These are phyloP conservation scores for Macrocystidia cucumis DNA, from an alignment of 1,284 basidiomycete species.

Conservation along the genomic window DNA sequence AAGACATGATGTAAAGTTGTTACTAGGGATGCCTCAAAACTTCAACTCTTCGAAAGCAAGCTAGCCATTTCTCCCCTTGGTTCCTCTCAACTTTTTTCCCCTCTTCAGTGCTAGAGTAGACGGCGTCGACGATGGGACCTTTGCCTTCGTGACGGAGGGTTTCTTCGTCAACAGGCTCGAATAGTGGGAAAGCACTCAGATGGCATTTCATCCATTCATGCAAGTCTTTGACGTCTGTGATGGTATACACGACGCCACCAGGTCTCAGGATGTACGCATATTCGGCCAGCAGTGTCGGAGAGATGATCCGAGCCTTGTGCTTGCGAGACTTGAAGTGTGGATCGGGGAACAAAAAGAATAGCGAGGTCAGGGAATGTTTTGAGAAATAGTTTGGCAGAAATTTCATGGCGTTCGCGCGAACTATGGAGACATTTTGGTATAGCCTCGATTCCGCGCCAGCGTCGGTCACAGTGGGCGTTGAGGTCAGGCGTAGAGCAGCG, in stretches of 20 bases:
- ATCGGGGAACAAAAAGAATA: conserved; percentile 99
- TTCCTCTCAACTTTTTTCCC: conserved; percentile 96
- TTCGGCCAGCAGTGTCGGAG: conserved; percentile 87
- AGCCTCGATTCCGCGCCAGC: conserved; percentile 21
- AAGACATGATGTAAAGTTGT: conserved; percentile 19
- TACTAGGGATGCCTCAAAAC: conserved; percentile 11
- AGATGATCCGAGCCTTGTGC: conserved; percentile 98
- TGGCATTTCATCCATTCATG: conserved; percentile 96
- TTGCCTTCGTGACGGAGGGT: conserved; percentile 66
- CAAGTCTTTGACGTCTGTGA: conserved; percentile 94
- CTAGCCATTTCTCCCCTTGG: conserved; percentile 83
- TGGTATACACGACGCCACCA: conserved; percentile 94
- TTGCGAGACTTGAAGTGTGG: conserved; percentile 98
- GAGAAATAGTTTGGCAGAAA: conserved; percentile 96
- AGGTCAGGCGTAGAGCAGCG: conserved; percentile 67
- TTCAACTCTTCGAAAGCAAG: conserved; percentile 69
- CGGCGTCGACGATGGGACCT: conserved; percentile 72
- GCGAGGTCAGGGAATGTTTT: conserved; percentile 84
- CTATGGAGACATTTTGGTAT: conserved; percentile 91
- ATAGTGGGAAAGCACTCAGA: conserved; percentile 81
- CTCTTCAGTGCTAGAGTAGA: conserved; percentile 87
- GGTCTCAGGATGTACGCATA: conserved; percentile 92
- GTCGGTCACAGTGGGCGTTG: conserved; percentile 34
- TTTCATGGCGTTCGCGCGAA: conserved; percentile 98
- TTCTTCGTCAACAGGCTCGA: conserved; percentile 73